phyloP scores from a whole-genome alignment of 1,139 yeast genomes.

The Pichia sp. region DNA sequence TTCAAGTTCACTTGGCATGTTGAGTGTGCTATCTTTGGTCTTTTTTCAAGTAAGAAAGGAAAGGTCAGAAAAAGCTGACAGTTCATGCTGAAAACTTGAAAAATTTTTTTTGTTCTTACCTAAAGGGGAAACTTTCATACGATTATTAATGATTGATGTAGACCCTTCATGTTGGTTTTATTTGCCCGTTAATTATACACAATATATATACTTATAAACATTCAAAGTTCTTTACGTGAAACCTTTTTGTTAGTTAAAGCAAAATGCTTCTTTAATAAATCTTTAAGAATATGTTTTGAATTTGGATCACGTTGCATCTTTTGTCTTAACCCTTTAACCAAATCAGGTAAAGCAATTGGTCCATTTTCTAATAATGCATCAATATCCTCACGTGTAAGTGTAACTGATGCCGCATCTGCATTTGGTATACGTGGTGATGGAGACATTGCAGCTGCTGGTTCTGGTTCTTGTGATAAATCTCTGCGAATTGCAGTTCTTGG shows the following conservation, averaged over 20 bases:
- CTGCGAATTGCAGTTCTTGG: slow-evolving; percentile 50
- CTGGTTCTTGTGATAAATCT: slow-evolving; percentile 8
- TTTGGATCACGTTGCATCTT: slow-evolving; percentile 58
- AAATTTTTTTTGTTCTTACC: background rate
- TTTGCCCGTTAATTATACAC: background rate
- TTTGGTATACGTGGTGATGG: background rate
- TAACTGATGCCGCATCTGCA: background rate
- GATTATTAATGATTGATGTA: background rate
- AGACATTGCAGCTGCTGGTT: slow-evolving; percentile 3
- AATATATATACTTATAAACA: background rate
- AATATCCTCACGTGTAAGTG: slow-evolving; percentile 41
- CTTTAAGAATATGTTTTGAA: slow-evolving; percentile 61
- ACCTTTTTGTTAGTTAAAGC: slow-evolving; percentile 46
- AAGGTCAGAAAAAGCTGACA: background rate
- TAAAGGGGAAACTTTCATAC: background rate
- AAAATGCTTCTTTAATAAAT: slow-evolving; percentile 62
- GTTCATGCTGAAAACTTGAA: no score
- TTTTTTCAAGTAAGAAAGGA: background rate
- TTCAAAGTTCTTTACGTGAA: slow-evolving; percentile 14
- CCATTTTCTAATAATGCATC: slow-evolving; percentile 55
- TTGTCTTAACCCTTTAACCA: slow-evolving; percentile 53
- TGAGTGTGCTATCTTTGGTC: background rate
- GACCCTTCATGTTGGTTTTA: background rate
- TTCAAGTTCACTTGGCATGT: slow-evolving; percentile 19
- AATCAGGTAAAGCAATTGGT: slow-evolving; percentile 59